A percentile compares a stretch with the other conserved stretches of the same genome.
Evolutionary conservation across 441 rosid species (phyloP).

Genomic region (Adansonia madagascariensis): DNA sequence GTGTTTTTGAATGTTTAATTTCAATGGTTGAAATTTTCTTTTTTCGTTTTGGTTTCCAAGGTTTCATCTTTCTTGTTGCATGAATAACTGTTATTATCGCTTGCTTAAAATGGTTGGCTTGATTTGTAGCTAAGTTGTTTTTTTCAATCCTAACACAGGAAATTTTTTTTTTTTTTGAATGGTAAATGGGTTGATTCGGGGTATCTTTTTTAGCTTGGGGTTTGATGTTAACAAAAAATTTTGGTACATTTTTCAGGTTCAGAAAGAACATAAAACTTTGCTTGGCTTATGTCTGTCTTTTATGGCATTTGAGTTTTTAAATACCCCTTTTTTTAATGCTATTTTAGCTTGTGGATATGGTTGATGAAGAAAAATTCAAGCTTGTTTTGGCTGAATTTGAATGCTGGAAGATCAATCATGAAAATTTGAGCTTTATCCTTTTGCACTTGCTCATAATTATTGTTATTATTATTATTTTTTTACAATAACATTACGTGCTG

Average conservation of each 20-base stretch:
- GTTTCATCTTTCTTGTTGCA: not conserved
- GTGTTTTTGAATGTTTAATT: not conserved
- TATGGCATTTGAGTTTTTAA: not conserved
- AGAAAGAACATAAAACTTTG: not conserved
- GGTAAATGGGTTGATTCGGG: not conserved
- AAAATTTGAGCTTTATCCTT: not conserved
- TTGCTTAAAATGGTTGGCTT: not conserved
- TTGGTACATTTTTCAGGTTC: slow-evolving; percentile 9
- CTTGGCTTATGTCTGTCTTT: not conserved
- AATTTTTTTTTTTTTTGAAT: not conserved
- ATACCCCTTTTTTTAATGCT: not conserved
- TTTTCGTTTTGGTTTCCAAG: not conserved
- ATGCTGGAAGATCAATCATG: not conserved
- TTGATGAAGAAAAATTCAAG: not conserved
- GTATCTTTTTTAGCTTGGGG: not conserved
- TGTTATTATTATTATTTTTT: not conserved
- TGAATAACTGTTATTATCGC: slow-evolving; percentile 1
- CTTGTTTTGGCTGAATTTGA: not conserved
- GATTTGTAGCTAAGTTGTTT: not conserved
- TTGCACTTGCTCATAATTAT: not conserved
- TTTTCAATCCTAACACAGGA: not conserved
- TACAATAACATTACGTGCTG: not conserved
- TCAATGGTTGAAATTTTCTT: not conserved
- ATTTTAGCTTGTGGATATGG: not conserved
- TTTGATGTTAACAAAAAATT: not conserved